Evolutionary conservation across 2,329 filamentous ascomycete species (phyloP), one percentile per base, ranked within the genome.

Genomic region (Xylaria sp.): DNA sequence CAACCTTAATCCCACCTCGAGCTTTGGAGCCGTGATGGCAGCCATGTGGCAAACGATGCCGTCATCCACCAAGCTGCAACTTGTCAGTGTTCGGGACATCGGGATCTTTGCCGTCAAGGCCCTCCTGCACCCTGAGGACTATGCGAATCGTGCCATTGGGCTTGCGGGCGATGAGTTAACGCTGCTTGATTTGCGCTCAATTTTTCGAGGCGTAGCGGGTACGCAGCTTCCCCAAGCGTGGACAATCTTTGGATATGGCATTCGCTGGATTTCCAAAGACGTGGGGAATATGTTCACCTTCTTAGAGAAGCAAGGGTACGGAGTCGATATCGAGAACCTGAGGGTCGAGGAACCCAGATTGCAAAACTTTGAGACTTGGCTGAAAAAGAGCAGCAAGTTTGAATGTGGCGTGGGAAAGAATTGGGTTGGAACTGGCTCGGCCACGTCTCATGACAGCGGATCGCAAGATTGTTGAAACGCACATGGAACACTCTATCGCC

Each of bases 231-330:
- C 74, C 37, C 67, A 72, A 66, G 68, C 70, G 0, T 74, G 67
- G 66, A 64, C 61, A 7, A 46, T 75, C 4, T 47, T 75, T 0
- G 74, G 70, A 2, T 67, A 62, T 58, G 64, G 65, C 1, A 19
- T 72, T 52, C 59, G 75, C 57, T 70, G 68, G 65, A 59, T 62
- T 2, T 59, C 72, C 2, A 60, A 62, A 10, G 71, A 76, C 5
- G 52, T 76, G 2, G 67, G 70, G 4, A 59, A 48, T 4, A 77
- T 76, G 74, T 75, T 76, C 51, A 34, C 46, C 10, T 78, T 70
- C 58, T 77, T 78, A 47, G 71, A 74, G 62, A 63, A 63, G 10
- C 66, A 71, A n/a, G 76, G 75, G n/a, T 78, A 76, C 55, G 74
- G 72, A 0, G 75, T 68, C 2, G 74, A 78, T 66, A 70, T 78